Evolutionary conservation across 768 basidiomycete species (phyloP).

Genomic region (Mycena leptocephala): DNA sequence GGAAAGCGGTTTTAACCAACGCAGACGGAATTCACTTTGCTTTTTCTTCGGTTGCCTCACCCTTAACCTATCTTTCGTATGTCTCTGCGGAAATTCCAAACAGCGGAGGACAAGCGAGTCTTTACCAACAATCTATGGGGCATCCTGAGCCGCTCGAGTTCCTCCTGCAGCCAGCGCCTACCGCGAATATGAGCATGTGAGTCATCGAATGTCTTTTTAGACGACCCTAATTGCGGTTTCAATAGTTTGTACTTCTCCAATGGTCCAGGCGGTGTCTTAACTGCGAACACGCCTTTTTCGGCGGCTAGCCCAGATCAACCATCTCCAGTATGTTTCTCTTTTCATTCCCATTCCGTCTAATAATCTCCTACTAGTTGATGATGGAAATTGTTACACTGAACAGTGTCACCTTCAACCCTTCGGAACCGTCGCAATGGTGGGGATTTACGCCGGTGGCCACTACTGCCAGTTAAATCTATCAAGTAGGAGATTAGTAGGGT

Average conservation of each 20-base stretch:
- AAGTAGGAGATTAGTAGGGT: constrained; percentile 5
- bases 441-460: constrained; percentile 20
- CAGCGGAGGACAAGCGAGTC: constrained; percentile 21
- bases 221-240: constrained; percentile 8
- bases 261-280: constrained; percentile 15
- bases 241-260: constrained; percentile 14
- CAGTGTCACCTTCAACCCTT: neutral
- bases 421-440: constrained; percentile 20
- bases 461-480: constrained; percentile 13
- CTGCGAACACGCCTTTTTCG: constrained; percentile 18
- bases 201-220: constrained; percentile 1
- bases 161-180: constrained; percentile 15
- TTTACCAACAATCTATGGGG: constrained; percentile 23
- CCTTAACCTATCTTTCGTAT: constrained; percentile 20
- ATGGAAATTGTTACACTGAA: constrained; percentile 10
- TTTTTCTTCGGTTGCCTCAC: constrained; percentile 17
- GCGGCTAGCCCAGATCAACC: constrained; percentile 2
- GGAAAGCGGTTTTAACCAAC: constrained; percentile 4
- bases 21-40: constrained; percentile 10
- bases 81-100: constrained; percentile 25
- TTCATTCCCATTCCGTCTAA: neutral
- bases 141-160: constrained; percentile 23
- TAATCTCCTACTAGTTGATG: constrained; percentile 8
- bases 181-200: constrained; percentile 15
- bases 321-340: constrained; percentile 14